Base-by-base conservation (phyloP, 768 basidiomycete species). In the Sarcomyxa edulis region DNA sequence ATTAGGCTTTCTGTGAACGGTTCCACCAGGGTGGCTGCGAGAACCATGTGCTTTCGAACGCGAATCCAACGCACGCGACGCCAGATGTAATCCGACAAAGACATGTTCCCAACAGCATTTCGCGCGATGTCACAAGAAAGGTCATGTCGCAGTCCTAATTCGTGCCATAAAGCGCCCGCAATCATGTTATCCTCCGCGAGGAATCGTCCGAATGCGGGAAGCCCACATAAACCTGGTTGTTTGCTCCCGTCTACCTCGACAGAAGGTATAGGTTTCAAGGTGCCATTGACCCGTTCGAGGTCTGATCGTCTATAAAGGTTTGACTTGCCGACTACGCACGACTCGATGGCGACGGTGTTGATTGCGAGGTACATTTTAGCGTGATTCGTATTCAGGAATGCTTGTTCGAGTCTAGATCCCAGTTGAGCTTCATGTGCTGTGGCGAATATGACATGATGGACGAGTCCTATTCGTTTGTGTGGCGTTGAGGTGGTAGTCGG, bases 121-220 rank as follows among this genome's bases (percentile, higher is more conserved):
- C 79, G 74, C 1, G 85, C 94, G 38, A 95, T 80, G 54, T 98
- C 95, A 54, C 80, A 84, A 0, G 92, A 94, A 43, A 98, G 71
- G 41, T 90, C 84, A 54, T 99, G 96, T 32, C 87, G 74, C 24
- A 91, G 67, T 24, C 78, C 83, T 3, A 97, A 71, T 56, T 98
- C 90, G 56, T 97, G 90, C 96, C 93, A 97, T 9, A 99, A 65
- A 1, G 89, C 78, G 32, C 78, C 69, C 12, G 82, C 96, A 41
- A 99, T 95, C 89, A 90, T 95, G 63, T 97, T 97, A 65, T 99
- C 96, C 61, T 99, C 96, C 0, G 96, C 95, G 29, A 98, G 73
- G 61, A 84, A 98, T 9, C 83, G 78, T 0, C 83, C 84, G 46
- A 97, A 97, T 0, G 78, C 83, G 6, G 77, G 69, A 16, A 99